Evolutionary conservation across 75 land plant species (phyloP), one percentile per base, ranked within the genome.

Genomic region (Pinus taeda): DNA sequence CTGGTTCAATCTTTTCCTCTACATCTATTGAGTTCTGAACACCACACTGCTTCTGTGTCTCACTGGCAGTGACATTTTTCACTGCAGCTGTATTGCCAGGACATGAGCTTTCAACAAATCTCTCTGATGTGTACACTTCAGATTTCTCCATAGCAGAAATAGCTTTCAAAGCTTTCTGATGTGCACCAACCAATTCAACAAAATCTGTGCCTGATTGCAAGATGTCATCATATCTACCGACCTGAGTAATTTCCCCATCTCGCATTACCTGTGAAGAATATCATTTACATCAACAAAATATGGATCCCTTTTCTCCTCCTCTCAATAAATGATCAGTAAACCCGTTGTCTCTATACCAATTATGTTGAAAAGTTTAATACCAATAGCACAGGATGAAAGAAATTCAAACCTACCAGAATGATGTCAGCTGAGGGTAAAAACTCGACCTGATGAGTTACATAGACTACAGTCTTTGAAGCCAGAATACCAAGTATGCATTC

Each of bases 201-300:
- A 88, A 88, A 60, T 73, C 81, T 71, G 76, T 83, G 26, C 88
- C 83, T 4, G 76, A 57, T 33, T 24, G 56, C 17, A 83, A 64
- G 1, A 88, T 63, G 13, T 88, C 85, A 53, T 75, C 59, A 59
- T 82, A 88, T 11, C 53, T 59, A 11, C 90, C 90, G 0, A 80
- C 81, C 69, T 88, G 90, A 56, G 71, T 84, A 77, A 95, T 89
- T 75, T 60, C 74, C 58, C 94, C 98, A 79, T 93, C 90, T 79
- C 81, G 84, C 91, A 95, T 87, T 39, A 95, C 98, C 98, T 95
- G 77, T 22, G 15, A 67, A 9, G 33, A 70, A 24, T 12, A 53
- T 56, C n/a, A 78, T 45, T 2, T 26, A 26, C 26, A 26, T 26
- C 26, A 29, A 33, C 30, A 26, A 13, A 55, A 73, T 21, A 11